Base-by-base conservation (phyloP, 495 filamentous ascomycete genomes). In the Chlorociboria aeruginascens region DNA sequence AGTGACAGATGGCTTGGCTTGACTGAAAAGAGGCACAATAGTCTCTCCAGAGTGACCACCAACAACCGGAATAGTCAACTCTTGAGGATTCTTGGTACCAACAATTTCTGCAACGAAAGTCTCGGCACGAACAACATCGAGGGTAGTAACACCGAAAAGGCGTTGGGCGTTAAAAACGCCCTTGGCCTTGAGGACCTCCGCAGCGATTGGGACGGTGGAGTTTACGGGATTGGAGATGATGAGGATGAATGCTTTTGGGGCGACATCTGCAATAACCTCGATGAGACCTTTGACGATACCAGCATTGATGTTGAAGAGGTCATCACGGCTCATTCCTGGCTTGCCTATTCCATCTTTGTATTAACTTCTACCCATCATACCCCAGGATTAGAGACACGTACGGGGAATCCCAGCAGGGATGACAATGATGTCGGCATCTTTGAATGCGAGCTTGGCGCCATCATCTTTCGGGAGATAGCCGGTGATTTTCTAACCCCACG, bases 201-300 rank as follows among this genome's bases (percentile, higher is more conserved):
- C 92, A 38, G 93, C 86, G 64, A 98, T 95, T 43, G 93, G 92
- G 49, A 98, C 93, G 32, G 93, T 98, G 17, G 86, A 93, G 83
- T 98, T 98, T 67, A 98, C 92, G 32, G 92, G 92, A 76, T 98
- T 98, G 53, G 92, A 97, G 68, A 98, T 98, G 72, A 98, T 79
- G 41, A 97, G 78, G 62, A 89, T 77, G 68, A 82, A 96, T 33
- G 92, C 92, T 59, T 94, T 90, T 56, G 92, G 92, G 63, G 78
- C 78, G 58, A 79, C 74, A 63, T 96, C 81, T 50, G 92, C 90
- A 54, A 89, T 79, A 30, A 85, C 81, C 64, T 88, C 81, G 60
- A 86, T 79, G 44, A 96, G 74, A 51, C 83, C 83, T 60, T 85
- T 84, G 55, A 96, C 89, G 61, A 96, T 95, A 49, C 88, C 85